Conservation (phyloP, 306 rosid genomes). For the Psophocarpus tetragonolobus region DNA sequence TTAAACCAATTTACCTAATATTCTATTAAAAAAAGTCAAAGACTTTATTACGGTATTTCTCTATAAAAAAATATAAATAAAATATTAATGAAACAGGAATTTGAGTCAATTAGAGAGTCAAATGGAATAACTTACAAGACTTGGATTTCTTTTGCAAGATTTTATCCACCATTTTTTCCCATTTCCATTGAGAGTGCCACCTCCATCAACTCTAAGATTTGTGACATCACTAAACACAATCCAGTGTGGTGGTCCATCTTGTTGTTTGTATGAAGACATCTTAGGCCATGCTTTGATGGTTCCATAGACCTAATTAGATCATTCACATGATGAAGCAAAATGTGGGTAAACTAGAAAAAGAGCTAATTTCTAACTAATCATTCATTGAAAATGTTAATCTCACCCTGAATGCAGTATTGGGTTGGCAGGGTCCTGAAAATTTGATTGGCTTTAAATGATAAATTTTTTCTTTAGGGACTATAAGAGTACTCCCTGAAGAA, state of each 20-base stretch:
- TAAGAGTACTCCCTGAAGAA: constrained; percentile 41
- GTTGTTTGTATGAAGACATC: constrained; percentile 46
- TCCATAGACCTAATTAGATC: constrained; percentile 62
- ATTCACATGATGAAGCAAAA: constrained; percentile 1
- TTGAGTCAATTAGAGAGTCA: neutral
- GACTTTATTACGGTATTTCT: too few species aligned
- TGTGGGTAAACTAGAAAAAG: neutral
- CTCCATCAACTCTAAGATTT: constrained; percentile 59
- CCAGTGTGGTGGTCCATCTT: constrained; percentile 47
- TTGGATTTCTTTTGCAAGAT: constrained; percentile 72
- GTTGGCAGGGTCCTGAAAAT: constrained; percentile 77
- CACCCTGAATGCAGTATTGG: constrained; percentile 52
- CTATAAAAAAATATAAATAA: too few species aligned
- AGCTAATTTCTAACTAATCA: neutral
- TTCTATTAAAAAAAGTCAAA: too few species aligned
- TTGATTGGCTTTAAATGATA: constrained; percentile 64
- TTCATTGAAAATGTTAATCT: constrained; percentile 3
- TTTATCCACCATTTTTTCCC: constrained; percentile 83
- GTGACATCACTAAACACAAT: constrained; percentile 47
- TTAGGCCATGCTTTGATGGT: constrained; percentile 66
- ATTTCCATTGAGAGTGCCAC: constrained; percentile 74
- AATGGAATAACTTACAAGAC: constrained; percentile 45
- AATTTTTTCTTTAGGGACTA: constrained; percentile 49
- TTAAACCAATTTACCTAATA: too few species aligned
- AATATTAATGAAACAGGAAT: neutral